Conservation (phyloP, 2,329 filamentous ascomycete genomes). For the Scopulariopsis brevicaulis region DNA sequence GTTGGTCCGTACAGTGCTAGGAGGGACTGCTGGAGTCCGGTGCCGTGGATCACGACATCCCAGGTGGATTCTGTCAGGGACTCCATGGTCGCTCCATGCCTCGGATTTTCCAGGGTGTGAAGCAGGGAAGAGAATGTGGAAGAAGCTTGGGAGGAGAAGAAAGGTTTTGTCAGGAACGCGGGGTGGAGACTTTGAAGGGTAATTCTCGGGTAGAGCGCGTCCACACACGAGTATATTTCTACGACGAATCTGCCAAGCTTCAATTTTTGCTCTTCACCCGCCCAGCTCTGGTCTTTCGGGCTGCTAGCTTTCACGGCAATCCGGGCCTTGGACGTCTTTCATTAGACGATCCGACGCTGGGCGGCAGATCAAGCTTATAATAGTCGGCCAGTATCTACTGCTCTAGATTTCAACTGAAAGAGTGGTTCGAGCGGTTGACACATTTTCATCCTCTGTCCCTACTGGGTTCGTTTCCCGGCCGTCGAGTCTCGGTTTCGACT, state of each 20-base stretch:
- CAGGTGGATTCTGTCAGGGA: conserved; percentile 61
- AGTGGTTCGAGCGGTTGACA: conserved; percentile 78
- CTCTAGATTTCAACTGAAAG: conserved; percentile 70
- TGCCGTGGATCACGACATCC: conserved; percentile 73
- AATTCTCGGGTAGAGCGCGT: not conserved
- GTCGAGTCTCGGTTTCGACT: not conserved
- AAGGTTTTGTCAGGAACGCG: not conserved
- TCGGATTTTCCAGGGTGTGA: conserved; percentile 2
- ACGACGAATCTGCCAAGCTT: not conserved
- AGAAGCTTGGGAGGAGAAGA: conserved; percentile 5
- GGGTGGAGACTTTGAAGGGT: not conserved
- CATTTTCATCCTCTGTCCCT: conserved; percentile 29
- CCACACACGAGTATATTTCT: not conserved
- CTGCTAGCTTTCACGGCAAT: not conserved
- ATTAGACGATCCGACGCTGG: conserved; percentile 41
- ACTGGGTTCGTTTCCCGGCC: not conserved
- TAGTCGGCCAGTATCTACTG: conserved; percentile 75
- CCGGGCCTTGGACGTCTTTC: conserved; percentile 30
- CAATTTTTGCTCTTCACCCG: conserved; percentile 1
- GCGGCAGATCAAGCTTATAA: conserved; percentile 45
- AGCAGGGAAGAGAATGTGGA: conserved; percentile 11
- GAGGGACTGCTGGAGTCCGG: conserved; percentile 67
- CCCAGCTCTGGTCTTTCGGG: conserved; percentile 6
- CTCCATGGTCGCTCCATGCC: conserved; percentile 44
- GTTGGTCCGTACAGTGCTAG: conserved; percentile 56